Base-by-base conservation (phyloP, 768 basidiomycete genomes). In the Lanmaoa rubissima region DNA sequence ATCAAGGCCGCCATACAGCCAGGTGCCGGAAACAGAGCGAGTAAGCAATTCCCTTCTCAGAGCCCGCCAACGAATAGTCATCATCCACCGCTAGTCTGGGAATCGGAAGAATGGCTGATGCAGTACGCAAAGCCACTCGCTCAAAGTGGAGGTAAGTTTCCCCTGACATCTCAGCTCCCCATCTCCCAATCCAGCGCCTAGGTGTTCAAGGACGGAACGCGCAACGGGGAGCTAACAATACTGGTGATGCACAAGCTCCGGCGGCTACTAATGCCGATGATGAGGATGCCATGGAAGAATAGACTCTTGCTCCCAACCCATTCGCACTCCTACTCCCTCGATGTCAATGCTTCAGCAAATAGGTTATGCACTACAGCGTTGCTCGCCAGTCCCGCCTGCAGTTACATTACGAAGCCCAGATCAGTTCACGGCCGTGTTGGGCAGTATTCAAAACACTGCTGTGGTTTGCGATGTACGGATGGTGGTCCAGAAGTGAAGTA, bases 51-150 rank as follows among this genome's bases (percentile, higher is more conserved):
- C 60, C 16, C 12, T 50, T 48, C 45, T 50, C 49, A 35, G 12
- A 50, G 5, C 14, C 55, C 55, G 11, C 48, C 36, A 14, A 21
- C 40, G 11, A 21, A 48, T 48, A 26, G 44, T 55, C 50, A 61
- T 26, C 50, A 13, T 28, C 36, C 17, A 31, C 55, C 35, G 54
- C 10, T 65, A 96, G 94, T 98, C 61, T 98, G 95, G 95, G 92
- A 94, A 68, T 88, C 90, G 0, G 95, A 98, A 72, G 94, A 97
- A 59, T 98, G 94, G 94, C 75, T 96, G 32, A 76, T 85, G 70
- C 79, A 88, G 65, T 78, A 95, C 70, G 86, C 88, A 3, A 91
- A 93, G 65, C 89, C 91, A 12, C 74, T 90, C 48, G 80, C 83
- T 13, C 80, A 87, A 62, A 86, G 86, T 63, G 90, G 88, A 74